These are phyloP conservation scores for Ramalina intermedia DNA, from an alignment of 495 filamentous ascomycete genomes.

Conservation along the genomic window DNA sequence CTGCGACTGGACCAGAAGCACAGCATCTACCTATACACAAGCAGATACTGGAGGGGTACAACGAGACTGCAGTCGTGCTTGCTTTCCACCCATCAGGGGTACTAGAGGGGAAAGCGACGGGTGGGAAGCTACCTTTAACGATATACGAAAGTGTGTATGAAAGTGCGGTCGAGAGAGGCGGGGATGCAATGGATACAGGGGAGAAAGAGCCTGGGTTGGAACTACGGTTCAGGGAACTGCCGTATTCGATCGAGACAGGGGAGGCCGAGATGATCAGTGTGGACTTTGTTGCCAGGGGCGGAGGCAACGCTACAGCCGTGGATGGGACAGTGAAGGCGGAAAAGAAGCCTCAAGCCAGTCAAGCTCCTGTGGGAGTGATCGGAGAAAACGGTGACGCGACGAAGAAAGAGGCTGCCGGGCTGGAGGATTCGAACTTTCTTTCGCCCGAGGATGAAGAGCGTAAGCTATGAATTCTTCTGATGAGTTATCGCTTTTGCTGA, in stretches of 20 bases:
- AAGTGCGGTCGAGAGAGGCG: constrained; percentile 31
- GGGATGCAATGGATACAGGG: constrained; percentile 61
- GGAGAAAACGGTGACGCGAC: constrained; percentile 25
- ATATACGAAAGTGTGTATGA: constrained; percentile 83
- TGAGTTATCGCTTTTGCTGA: constrained; percentile 5
- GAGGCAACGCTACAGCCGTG: constrained; percentile 58
- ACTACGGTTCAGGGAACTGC: constrained; percentile 68
- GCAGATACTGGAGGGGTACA: constrained; percentile 55
- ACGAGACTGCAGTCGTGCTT: constrained; percentile 78
- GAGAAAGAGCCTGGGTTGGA: constrained; percentile 38
- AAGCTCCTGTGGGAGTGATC: constrained; percentile 4
- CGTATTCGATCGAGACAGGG: constrained; percentile 78
- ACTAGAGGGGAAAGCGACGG: constrained; percentile 27
- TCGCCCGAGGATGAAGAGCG: constrained; percentile 66
- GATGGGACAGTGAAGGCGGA: constrained; percentile 19
- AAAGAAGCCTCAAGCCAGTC: constrained; percentile 10
- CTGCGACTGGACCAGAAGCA: constrained; percentile 52
- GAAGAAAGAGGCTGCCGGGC: constrained; percentile 24
- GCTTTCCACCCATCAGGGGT: constrained; percentile 59
- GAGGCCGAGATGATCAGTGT: constrained; percentile 97
- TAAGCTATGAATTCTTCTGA: too few species aligned
- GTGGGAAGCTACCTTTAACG: constrained; percentile 73
- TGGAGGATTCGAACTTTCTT: constrained; percentile 37
- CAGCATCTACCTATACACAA: constrained; percentile 59
- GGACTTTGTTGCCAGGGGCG: constrained; percentile 74